Percentiles rank a stretch among this genome's conserved stretches.
Evolutionary conservation across 352 stramenopile species (phyloP).

Genomic region (Pythium chondricola): DNA sequence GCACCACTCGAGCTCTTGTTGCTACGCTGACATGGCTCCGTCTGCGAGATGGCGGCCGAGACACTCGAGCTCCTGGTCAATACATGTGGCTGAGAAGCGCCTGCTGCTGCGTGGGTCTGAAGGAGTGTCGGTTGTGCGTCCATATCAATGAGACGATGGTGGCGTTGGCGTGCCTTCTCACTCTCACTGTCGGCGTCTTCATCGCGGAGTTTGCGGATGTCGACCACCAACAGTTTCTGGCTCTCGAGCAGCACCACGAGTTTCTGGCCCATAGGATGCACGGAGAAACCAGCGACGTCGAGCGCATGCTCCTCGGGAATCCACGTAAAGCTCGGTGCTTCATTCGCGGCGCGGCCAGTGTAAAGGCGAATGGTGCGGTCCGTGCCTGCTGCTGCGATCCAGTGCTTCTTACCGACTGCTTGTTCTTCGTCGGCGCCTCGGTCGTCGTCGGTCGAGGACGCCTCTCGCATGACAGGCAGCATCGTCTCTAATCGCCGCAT

Average conservation of each 20-base stretch:
- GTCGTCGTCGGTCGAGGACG: background rate
- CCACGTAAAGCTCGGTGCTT: constrained; percentile 61
- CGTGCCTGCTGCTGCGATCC: constrained; percentile 49
- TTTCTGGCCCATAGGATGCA: constrained; percentile 38
- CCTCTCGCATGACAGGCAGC: constrained; percentile 5
- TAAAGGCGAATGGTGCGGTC: constrained; percentile 70
- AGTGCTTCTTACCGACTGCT: constrained; percentile 17
- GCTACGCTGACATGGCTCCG: background rate
- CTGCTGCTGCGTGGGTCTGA: background rate
- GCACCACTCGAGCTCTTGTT: background rate
- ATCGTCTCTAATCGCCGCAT: background rate
- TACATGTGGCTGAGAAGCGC: background rate
- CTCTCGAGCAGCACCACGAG: constrained; percentile 58
- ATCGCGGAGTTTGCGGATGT: constrained; percentile 16
- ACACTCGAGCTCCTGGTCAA: background rate
- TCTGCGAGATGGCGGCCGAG: background rate
- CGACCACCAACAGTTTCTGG: constrained; percentile 45
- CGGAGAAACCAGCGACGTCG: constrained; percentile 51
- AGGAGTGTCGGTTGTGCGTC: background rate
- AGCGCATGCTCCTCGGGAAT: constrained; percentile 58
- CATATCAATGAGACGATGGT: constrained; percentile 32
- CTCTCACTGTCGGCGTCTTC: constrained; percentile 1
- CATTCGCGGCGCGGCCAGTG: constrained; percentile 33
- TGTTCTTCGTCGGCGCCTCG: background rate
- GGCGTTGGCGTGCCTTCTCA: background rate